phyloP scores from a whole-genome alignment of 768 basidiomycete genomes.

The Lentinula boryana region DNA sequence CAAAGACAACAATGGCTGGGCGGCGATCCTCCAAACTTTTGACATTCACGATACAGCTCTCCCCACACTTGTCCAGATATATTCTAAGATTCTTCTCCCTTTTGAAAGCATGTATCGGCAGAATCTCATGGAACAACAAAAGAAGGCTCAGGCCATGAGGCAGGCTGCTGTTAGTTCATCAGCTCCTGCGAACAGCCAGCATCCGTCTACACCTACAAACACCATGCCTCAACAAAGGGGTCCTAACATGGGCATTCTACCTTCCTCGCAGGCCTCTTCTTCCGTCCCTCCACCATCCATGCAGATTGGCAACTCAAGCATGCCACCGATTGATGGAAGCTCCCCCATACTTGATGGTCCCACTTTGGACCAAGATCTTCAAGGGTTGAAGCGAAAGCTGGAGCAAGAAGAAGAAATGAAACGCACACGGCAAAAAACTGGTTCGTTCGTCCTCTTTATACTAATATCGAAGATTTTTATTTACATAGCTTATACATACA shows the following conservation, averaged over 20 bases:
- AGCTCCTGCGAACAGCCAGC: slow-evolving; percentile 18
- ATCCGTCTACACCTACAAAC: slow-evolving; percentile 10
- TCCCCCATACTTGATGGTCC: not conserved
- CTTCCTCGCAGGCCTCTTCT: not conserved
- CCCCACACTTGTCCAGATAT: slow-evolving; percentile 33
- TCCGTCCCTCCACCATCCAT: slow-evolving; percentile 2
- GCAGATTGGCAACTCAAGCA: slow-evolving; percentile 6
- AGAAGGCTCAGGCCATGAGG: slow-evolving; percentile 41
- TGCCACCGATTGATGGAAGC: not conserved
- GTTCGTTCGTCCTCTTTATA: slow-evolving; percentile 30
- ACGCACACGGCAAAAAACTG: slow-evolving; percentile 66
- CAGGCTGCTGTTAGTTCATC: slow-evolving; percentile 25
- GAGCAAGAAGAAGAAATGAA: slow-evolving; percentile 67
- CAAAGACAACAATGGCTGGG: not conserved
- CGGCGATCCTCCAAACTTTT: slow-evolving; percentile 39
- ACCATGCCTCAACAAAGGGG: slow-evolving; percentile 1
- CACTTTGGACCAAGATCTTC: slow-evolving; percentile 53
- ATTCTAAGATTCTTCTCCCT: slow-evolving; percentile 55
- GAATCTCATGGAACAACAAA: slow-evolving; percentile 55
- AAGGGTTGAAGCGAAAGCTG: slow-evolving; percentile 68
- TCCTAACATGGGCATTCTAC: not conserved
- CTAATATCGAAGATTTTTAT: slow-evolving; percentile 14
- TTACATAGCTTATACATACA: slow-evolving; percentile 10
- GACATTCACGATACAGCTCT: slow-evolving; percentile 46
- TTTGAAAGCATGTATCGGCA: slow-evolving; percentile 70